Conservation (phyloP, 805 yeast genomes). For the Torulaspora delbrueckii region DNA sequence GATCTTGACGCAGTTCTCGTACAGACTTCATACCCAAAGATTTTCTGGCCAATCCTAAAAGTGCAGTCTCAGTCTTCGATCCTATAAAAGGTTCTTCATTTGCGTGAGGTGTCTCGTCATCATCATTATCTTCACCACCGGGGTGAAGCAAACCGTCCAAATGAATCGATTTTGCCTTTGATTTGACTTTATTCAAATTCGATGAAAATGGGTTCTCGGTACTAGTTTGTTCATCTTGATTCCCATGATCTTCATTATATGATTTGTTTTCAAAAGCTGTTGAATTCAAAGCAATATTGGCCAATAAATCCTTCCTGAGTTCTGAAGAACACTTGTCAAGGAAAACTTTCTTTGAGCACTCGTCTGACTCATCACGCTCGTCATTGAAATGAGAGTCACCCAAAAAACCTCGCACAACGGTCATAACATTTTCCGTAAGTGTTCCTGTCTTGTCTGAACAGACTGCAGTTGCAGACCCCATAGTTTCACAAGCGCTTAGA, state of each 20-base stretch:
- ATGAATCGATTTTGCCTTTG: constrained; percentile 1
- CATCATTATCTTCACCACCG: constrained; percentile 2
- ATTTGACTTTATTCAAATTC: constrained; percentile 4
- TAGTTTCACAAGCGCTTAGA: constrained; percentile 89
- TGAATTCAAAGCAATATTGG: constrained; percentile 72
- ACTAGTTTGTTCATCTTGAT: constrained; percentile 8
- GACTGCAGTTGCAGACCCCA: constrained; percentile 97
- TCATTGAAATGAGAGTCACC: constrained; percentile 58
- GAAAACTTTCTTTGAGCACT: constrained; percentile 5
- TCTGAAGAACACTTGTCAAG: constrained; percentile 13
- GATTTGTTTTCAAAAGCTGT: constrained; percentile 80
- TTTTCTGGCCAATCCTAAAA: constrained; percentile 61
- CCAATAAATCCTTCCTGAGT: constrained; percentile 32
- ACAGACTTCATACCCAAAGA: constrained; percentile 44
- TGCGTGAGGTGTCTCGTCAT: constrained; percentile 14
- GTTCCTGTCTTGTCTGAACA: constrained; percentile 99
- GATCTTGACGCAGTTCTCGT: constrained; percentile 38
- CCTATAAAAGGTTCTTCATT: constrained; percentile 67
- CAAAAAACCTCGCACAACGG: constrained; percentile 72
- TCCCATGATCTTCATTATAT: constrained; percentile 17
- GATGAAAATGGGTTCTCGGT: constrained; percentile 28
- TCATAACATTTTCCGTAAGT: constrained; percentile 88
- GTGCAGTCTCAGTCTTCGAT: constrained; percentile 90
- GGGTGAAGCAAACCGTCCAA: too few species aligned
- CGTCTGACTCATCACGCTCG: constrained; percentile 15